Evolutionary conservation across 2,329 filamentous ascomycete genomes (phyloP).

Genomic region (Alternaria gaisen): DNA sequence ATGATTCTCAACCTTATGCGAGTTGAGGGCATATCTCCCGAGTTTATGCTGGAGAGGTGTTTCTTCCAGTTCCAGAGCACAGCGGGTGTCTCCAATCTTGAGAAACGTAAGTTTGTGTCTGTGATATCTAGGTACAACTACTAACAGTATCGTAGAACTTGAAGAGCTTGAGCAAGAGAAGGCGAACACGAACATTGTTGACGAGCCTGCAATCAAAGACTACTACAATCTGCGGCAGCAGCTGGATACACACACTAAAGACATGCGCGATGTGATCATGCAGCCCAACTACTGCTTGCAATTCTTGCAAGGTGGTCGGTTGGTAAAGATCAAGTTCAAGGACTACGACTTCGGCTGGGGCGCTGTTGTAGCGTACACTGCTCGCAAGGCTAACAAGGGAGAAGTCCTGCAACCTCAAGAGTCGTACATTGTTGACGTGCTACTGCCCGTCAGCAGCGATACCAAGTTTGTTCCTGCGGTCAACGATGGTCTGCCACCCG

Average conservation of each 20-base stretch:
- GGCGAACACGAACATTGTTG: conserved; percentile 77
- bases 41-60: conserved; percentile 98
- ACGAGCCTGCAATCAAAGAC: conserved; percentile 89
- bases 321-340: conserved; percentile 83
- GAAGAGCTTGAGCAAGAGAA: conserved; percentile 79
- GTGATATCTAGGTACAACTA: not conserved
- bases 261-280: conserved; percentile 91
- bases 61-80: conserved; percentile 99
- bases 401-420: conserved; percentile 77
- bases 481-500: conserved; percentile 71
- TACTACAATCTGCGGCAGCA: conserved; percentile 92
- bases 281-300: conserved; percentile 86
- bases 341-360: conserved; percentile 94
- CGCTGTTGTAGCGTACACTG: conserved; percentile 77
- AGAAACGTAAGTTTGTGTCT: conserved; percentile 64
- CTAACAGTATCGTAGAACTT: conserved; percentile 65
- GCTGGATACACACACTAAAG: conserved; percentile 81
- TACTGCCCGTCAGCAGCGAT: conserved; percentile 70
- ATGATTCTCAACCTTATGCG: conserved; percentile 97
- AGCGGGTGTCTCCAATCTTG: conserved; percentile 81
- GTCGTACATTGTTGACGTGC: conserved; percentile 82
- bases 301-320: conserved; percentile 85
- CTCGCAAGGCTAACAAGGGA: conserved; percentile 71
- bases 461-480: conserved; percentile 65
- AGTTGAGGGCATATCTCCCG: conserved; percentile 98